These are phyloP conservation scores for Lenwebbia sp. DNA, from an alignment of 345 rosid species.

Conservation along the genomic window DNA sequence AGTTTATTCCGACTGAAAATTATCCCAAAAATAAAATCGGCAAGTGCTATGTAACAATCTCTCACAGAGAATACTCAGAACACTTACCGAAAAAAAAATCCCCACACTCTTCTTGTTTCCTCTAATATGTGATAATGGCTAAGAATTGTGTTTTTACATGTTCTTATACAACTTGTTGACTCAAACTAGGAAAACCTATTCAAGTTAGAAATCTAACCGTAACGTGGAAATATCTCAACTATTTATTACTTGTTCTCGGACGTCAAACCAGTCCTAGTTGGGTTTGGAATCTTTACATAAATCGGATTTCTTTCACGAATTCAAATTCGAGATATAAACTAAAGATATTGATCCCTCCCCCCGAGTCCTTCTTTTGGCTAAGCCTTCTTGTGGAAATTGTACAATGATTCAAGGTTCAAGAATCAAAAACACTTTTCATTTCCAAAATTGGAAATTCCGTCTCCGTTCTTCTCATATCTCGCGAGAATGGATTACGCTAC, in stretches of 20 bases:
- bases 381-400: background rate
- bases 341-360: background rate
- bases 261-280: background rate
- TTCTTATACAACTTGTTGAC: background rate
- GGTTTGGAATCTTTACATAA: background rate
- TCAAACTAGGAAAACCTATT: background rate
- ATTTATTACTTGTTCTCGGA: background rate
- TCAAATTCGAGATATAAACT: background rate
- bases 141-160: background rate
- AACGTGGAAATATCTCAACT: background rate
- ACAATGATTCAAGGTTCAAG: background rate
- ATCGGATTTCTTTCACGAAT: background rate
- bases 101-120: background rate
- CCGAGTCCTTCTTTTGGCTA: background rate
- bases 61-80: background rate
- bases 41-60: background rate
- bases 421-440: background rate
- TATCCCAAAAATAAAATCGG: fast-evolving
- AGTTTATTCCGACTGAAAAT: fast-evolving
- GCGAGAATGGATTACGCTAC: background rate
- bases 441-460: background rate
- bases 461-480: background rate
- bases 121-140: fast-evolving
- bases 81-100: background rate
- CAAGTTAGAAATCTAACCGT: background rate